phyloP scores from a whole-genome alignment of 2,329 filamentous ascomycete genomes.

The Colletotrichum agaves region DNA sequence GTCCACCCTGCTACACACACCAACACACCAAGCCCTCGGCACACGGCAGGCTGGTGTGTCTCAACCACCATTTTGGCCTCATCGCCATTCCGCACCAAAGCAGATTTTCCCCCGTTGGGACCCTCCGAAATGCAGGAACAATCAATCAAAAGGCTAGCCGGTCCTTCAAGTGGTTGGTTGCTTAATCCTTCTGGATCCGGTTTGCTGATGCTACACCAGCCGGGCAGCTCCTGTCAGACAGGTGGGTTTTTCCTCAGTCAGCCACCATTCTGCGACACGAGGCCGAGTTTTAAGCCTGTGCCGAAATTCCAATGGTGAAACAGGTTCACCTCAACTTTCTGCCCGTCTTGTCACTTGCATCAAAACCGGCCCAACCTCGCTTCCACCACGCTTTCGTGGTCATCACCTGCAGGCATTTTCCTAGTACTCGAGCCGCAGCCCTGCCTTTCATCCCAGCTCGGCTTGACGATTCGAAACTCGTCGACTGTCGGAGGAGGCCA shows the following conservation, averaged over 20 bases:
- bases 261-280: constrained; percentile 33
- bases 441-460: constrained; percentile 33
- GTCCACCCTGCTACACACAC: neutral
- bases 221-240: constrained; percentile 6
- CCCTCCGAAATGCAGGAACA: neutral
- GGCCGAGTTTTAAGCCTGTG: constrained; percentile 38
- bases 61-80: constrained; percentile 13
- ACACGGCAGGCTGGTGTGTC: constrained; percentile 11
- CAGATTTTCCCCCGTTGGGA: neutral
- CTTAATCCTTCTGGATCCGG: neutral
- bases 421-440: constrained; percentile 13
- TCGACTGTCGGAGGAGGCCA: constrained; percentile 18
- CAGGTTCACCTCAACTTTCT: constrained; percentile 35
- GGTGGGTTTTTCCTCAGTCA: neutral
- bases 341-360: constrained; percentile 23
- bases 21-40: neutral
- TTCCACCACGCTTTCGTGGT: neutral
- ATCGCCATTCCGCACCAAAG: constrained; percentile 3
- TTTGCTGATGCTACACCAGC: constrained; percentile 5
- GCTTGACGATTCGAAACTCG: constrained; percentile 31
- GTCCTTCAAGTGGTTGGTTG: neutral
- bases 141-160: constrained; percentile 17
- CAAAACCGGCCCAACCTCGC: constrained; percentile 9
- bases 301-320: constrained; percentile 35
- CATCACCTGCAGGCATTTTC: constrained; percentile 15